phyloP scores from a whole-genome alignment of 306 rosid species.

The Vigna reflexopilosa region DNA sequence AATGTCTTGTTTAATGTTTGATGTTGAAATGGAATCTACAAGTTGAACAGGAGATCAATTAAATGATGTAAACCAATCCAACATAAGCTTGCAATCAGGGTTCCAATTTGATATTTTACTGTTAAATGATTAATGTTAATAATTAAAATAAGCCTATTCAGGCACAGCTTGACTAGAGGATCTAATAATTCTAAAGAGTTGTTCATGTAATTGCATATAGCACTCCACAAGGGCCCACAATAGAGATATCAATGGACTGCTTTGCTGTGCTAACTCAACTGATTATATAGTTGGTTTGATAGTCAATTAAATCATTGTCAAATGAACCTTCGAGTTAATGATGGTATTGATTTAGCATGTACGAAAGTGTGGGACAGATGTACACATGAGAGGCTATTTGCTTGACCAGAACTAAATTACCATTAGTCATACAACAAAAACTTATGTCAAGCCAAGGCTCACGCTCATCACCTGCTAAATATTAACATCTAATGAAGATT shows the following conservation, averaged over 20 bases:
- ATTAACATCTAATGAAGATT: constrained; percentile 7
- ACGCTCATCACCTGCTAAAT: background rate
- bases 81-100: constrained; percentile 22
- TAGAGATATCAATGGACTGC: constrained; percentile 8
- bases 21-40: constrained; percentile 7
- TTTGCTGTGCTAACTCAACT: background rate
- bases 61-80: constrained; percentile 23
- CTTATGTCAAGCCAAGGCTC: background rate
- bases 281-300: background rate
- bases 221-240: constrained; percentile 4
- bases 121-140: constrained; percentile 15
- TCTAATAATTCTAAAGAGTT: constrained; percentile 6
- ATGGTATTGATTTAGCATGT: background rate
- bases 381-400: background rate
- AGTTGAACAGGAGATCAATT: constrained; percentile 8
- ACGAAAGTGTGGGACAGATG: constrained; percentile 19
- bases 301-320: constrained; percentile 1
- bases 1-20: constrained; percentile 16
- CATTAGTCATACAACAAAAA: background rate
- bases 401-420: background rate
- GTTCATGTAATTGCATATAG: background rate
- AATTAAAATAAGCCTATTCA: constrained; percentile 8
- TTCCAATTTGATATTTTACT: constrained; percentile 28
- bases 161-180: constrained; percentile 2
- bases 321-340: background rate